Evolutionary conservation across 75 land plant species (phyloP).

Genomic region (Gnetum montanum): DNA sequence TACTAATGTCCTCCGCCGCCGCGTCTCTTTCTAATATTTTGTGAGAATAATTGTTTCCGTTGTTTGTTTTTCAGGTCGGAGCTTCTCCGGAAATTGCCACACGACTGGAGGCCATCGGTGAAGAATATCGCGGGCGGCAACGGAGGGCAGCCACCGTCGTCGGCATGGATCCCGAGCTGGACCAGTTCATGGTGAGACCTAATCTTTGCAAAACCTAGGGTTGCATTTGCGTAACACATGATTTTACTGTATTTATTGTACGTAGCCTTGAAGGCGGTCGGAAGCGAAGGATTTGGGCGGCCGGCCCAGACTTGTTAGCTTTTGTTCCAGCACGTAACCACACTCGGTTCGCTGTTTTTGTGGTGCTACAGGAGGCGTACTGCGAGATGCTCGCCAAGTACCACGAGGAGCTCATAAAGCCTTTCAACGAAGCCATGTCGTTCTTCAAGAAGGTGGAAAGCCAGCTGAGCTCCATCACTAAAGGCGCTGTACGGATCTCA

Average conservation of each 20-base stretch:
- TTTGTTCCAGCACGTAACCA: not conserved
- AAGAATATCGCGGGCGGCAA: conserved; percentile 17
- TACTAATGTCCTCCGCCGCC: too few relatives aligned
- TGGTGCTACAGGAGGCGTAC: conserved; percentile 41
- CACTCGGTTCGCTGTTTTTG: not conserved
- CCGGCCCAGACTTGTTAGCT: not conserved
- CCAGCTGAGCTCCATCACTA: conserved; percentile 49
- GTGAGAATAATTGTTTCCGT: not conserved
- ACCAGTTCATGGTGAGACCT: conserved; percentile 70
- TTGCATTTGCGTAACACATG: not conserved
- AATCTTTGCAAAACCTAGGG: not conserved
- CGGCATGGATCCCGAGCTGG: conserved; percentile 79
- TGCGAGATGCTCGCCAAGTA: conserved; percentile 68
- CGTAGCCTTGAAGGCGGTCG: not conserved
- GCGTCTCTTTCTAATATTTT: not conserved
- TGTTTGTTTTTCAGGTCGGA: conserved; percentile 24
- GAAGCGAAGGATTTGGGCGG: too few relatives aligned
- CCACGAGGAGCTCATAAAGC: conserved; percentile 71
- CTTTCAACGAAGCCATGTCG: conserved; percentile 82
- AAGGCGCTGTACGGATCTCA: conserved; percentile 1
- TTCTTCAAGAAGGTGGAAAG: conserved; percentile 54
- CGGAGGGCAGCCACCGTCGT: conserved; percentile 4
- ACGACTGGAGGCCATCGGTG: conserved; percentile 43
- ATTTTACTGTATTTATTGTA: not conserved
- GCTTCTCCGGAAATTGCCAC: conserved; percentile 73